Percentiles rank a stretch among this genome's conserved stretches.
phyloP scores from a whole-genome alignment of 2,329 filamentous ascomycete genomes.

The Acrodontium crateriforme region DNA sequence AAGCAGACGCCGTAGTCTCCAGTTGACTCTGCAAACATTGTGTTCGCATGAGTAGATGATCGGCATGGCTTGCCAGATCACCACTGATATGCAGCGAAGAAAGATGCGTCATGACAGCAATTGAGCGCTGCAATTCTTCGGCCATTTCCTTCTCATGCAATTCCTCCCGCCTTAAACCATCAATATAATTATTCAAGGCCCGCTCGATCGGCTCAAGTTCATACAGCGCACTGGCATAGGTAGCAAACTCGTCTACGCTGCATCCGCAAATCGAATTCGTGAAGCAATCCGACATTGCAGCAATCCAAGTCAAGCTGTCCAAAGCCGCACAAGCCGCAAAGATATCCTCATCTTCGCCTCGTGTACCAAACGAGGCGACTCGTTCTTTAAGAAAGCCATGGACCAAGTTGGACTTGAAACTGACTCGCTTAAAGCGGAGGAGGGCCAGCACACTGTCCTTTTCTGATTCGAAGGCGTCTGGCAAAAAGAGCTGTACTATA shows the following conservation, averaged over 20 bases:
- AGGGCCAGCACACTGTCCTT: slow-evolving; percentile 78
- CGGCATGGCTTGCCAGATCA: slow-evolving; percentile 58
- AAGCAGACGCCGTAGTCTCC: slow-evolving; percentile 58
- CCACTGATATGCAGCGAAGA: slow-evolving; percentile 64
- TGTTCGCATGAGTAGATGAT: slow-evolving; percentile 65
- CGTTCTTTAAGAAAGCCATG: slow-evolving; percentile 68
- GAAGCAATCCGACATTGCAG: slow-evolving; percentile 71
- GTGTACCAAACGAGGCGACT: slow-evolving; percentile 51
- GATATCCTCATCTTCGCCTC: slow-evolving; percentile 61
- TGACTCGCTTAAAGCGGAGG: slow-evolving; percentile 72
- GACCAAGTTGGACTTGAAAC: slow-evolving; percentile 74
- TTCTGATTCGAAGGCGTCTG: slow-evolving; percentile 68
- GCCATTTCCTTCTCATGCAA: slow-evolving; percentile 73
- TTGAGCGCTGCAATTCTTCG: slow-evolving; percentile 64
- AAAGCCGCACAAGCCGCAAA: slow-evolving; percentile 69
- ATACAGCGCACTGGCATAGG: slow-evolving; percentile 65
- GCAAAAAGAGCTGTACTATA: slow-evolving; percentile 80
- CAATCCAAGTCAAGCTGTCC: slow-evolving; percentile 75
- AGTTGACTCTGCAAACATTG: slow-evolving; percentile 66
- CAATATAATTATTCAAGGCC: slow-evolving; percentile 77
- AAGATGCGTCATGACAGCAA: slow-evolving; percentile 76
- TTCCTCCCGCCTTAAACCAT: slow-evolving; percentile 69
- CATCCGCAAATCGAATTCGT: slow-evolving; percentile 67
- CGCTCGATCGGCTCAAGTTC: slow-evolving; percentile 88
- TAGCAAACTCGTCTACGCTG: slow-evolving; percentile 62